phyloP scores from a whole-genome alignment of 805 yeast genomes.

The Candida berthetii region DNA sequence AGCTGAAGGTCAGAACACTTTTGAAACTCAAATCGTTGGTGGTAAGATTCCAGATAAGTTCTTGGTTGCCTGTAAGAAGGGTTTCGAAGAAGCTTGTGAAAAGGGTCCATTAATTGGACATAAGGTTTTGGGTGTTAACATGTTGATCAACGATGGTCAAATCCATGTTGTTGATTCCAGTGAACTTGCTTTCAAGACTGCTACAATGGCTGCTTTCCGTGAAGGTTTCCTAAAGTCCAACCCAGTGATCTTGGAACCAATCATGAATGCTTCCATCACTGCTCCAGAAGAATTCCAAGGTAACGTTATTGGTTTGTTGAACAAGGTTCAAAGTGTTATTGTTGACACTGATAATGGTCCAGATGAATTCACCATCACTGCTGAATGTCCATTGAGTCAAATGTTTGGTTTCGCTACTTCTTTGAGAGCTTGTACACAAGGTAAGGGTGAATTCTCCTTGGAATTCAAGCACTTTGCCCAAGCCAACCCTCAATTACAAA shows the following conservation, averaged over 20 bases:
- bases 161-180: slow-evolving; percentile 96
- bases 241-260: slow-evolving; percentile 92
- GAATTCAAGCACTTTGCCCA: slow-evolving; percentile 93
- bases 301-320: slow-evolving; percentile 80
- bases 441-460: slow-evolving; percentile 96
- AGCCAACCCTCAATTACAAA: slow-evolving; percentile 85
- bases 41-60: slow-evolving; percentile 96
- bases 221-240: slow-evolving; percentile 80
- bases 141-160: slow-evolving; percentile 96
- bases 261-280: slow-evolving; percentile 87
- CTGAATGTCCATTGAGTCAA: slow-evolving; percentile 94
- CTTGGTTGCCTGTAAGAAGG: slow-evolving; percentile 89
- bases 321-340: slow-evolving; percentile 88
- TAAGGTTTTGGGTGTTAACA: slow-evolving; percentile 83
- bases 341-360: slow-evolving; percentile 90
- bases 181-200: slow-evolving; percentile 91
- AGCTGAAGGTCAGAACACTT: slow-evolving; percentile 61
- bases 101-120: slow-evolving; percentile 98
- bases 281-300: slow-evolving; percentile 98
- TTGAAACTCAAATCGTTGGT: slow-evolving; percentile 87
- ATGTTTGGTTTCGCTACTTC: slow-evolving; percentile 96
- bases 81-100: slow-evolving; percentile 90
- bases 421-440: slow-evolving; percentile 95
- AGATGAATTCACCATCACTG: slow-evolving; percentile 89
- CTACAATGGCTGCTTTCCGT: slow-evolving; percentile 86